phyloP scores from a whole-genome alignment of 306 rosid genomes.

The Medicago arabica region DNA sequence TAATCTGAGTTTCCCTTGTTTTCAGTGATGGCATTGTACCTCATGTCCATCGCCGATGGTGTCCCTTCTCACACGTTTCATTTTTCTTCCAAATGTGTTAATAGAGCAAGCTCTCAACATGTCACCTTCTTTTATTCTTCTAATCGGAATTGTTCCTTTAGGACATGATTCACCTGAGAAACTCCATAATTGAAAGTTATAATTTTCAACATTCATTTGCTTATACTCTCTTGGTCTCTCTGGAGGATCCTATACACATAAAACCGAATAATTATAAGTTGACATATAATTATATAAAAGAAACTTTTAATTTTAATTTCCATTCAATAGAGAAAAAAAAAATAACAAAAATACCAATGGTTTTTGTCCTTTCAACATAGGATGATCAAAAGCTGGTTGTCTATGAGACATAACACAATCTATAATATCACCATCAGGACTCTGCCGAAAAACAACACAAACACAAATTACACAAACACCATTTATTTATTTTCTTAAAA shows the following conservation, averaged over 20 bases:
- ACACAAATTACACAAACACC: neutral
- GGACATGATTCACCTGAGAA: slow-evolving; percentile 75
- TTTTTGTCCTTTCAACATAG: slow-evolving; percentile 64
- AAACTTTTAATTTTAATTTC: neutral
- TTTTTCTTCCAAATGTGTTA: slow-evolving; percentile 77
- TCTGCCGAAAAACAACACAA: slow-evolving; percentile 41
- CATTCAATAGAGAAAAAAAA: neutral
- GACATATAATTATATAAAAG: neutral
- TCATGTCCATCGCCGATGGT: slow-evolving; percentile 87
- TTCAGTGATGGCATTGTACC: slow-evolving; percentile 39
- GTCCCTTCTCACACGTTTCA: slow-evolving; percentile 67
- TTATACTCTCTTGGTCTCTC: slow-evolving; percentile 62
- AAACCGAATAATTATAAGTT: neutral
- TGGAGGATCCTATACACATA: slow-evolving; percentile 65
- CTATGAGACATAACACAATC: slow-evolving; percentile 81
- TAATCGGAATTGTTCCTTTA: slow-evolving; percentile 76
- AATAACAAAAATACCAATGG: slow-evolving; percentile 65
- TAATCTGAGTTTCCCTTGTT: neutral
- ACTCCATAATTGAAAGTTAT: slow-evolving; percentile 75
- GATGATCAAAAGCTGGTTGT: slow-evolving; percentile 97
- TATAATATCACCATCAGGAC: slow-evolving; percentile 90
- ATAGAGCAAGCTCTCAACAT: slow-evolving; percentile 76
- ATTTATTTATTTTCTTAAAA: no score
- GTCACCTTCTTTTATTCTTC: slow-evolving; percentile 78
- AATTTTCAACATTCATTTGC: slow-evolving; percentile 35